Percentiles rank a stretch among this genome's conserved stretches.
Conservation (phyloP, 2,329 filamentous ascomycete species). For the Penicillium carneum region DNA sequence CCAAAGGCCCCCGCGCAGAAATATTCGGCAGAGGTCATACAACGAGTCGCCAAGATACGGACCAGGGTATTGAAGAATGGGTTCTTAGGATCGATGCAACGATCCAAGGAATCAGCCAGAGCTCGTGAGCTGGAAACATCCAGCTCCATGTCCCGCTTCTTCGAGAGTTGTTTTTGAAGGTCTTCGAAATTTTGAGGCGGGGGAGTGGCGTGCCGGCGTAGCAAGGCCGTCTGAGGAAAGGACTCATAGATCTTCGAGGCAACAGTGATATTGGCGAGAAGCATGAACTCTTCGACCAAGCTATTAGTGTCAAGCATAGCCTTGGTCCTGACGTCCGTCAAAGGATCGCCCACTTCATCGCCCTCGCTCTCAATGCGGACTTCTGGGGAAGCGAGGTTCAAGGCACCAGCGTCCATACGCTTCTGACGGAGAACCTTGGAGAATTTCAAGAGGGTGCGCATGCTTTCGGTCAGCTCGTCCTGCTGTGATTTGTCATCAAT, state of each 20-base stretch:
- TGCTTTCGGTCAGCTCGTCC: slow-evolving; percentile 87
- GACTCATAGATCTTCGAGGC: slow-evolving; percentile 87
- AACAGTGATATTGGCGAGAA: slow-evolving; percentile 95
- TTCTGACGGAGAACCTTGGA: slow-evolving; percentile 94
- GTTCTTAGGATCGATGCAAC: slow-evolving; percentile 77
- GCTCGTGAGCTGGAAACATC: slow-evolving; percentile 86
- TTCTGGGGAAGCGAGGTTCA: slow-evolving; percentile 97
- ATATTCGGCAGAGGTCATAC: slow-evolving; percentile 99
- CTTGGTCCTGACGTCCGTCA: slow-evolving; percentile 91
- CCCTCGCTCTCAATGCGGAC: slow-evolving; percentile 94
- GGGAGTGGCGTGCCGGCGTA: slow-evolving; percentile 88
- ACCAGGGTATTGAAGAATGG: slow-evolving; percentile 99
- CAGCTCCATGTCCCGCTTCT: slow-evolving; percentile 81
- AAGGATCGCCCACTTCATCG: slow-evolving; percentile 92
- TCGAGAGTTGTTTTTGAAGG: slow-evolving; percentile 85
- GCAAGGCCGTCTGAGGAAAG: slow-evolving; percentile 92
- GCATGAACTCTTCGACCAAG: slow-evolving; percentile 98
- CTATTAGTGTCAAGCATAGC: slow-evolving; percentile 93
- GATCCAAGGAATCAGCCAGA: slow-evolving; percentile 90
- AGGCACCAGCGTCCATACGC: slow-evolving; percentile 91
- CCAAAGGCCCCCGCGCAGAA: slow-evolving; percentile 94
- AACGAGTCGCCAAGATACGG: slow-evolving; percentile 94
- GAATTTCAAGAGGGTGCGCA: slow-evolving; percentile 83
- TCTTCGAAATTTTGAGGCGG: slow-evolving; percentile 97
- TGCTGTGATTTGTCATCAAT: slow-evolving; percentile 89